phyloP scores from a whole-genome alignment of 2,329 filamentous ascomycete species.

The Clathrospora elynae region DNA sequence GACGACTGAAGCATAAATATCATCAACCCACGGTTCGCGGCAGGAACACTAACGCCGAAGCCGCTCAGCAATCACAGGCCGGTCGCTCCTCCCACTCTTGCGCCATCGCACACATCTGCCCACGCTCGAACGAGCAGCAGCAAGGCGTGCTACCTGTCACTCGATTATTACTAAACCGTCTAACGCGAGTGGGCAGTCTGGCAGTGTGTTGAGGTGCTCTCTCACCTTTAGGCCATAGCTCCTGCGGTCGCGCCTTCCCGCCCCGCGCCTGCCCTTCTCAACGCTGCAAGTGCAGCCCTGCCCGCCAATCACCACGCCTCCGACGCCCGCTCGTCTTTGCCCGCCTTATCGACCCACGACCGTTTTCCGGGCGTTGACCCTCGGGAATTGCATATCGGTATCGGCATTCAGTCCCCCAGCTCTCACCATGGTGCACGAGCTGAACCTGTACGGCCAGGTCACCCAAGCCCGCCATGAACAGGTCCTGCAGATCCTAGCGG shows the following conservation, averaged over 20 bases:
- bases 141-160: constrained; percentile 7
- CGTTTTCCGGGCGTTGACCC: constrained; percentile 27
- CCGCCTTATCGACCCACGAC: constrained; percentile 37
- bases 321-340: constrained; percentile 11
- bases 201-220: constrained; percentile 19
- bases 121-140: constrained; percentile 31
- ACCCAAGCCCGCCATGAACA: constrained; percentile 62
- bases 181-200: constrained; percentile 13
- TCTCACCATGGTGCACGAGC: constrained; percentile 61
- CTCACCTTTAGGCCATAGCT: constrained; percentile 29
- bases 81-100: constrained; percentile 15
- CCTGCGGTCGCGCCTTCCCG: constrained; percentile 20
- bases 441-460: constrained; percentile 65
- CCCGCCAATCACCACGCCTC: constrained; percentile 30
- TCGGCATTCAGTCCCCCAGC: constrained; percentile 18
- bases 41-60: constrained; percentile 24
- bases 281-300: constrained; percentile 21
- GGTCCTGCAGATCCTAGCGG: constrained; percentile 65
- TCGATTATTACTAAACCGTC: constrained; percentile 21
- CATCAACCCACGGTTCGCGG: constrained; percentile 19
- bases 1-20: constrained; percentile 33
- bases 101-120: constrained; percentile 19
- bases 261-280: constrained; percentile 16
- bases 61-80: constrained; percentile 21
- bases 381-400: constrained; percentile 36